Conservation (phyloP, 2,329 filamentous ascomycete genomes). For the Bipolaris cookei region DNA sequence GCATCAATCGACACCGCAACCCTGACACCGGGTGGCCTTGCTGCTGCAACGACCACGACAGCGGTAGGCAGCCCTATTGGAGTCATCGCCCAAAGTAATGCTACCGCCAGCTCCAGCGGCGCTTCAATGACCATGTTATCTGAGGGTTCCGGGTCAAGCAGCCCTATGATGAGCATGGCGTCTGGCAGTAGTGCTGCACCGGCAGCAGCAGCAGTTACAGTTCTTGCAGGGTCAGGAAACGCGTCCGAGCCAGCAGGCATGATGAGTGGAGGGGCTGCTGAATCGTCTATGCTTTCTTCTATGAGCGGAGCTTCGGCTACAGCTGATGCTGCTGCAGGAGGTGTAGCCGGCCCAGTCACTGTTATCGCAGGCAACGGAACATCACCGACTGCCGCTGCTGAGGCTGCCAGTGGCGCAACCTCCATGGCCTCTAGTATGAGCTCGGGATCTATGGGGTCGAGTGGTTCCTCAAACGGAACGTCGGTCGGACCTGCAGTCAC, state of each 20-base stretch:
- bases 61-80: constrained; percentile 25
- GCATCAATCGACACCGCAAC: constrained; percentile 29
- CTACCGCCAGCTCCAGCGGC: background rate
- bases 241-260: constrained; percentile 6
- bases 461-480: constrained; percentile 20
- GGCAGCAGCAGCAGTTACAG: constrained; percentile 20
- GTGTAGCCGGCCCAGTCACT: background rate
- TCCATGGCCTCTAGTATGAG: constrained; percentile 10
- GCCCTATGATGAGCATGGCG: background rate
- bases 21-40: constrained; percentile 29
- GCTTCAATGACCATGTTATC: background rate
- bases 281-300: too few relatives aligned
- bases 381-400: constrained; percentile 22
- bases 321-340: background rate
- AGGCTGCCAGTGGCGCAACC: constrained; percentile 8
- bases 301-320: background rate
- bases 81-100: constrained; percentile 22
- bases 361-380: constrained; percentile 22
- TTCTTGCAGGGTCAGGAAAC: constrained; percentile 25
- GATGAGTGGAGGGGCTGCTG: background rate
- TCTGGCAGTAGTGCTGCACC: constrained; percentile 5
- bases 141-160: background rate
- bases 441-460: constrained; percentile 20
- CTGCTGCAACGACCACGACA: constrained; percentile 28
- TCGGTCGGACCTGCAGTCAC: constrained; percentile 25